Evolutionary conservation across 1,284 basidiomycete genomes (phyloP).

Genomic region (Cutaneotrichosporon mucoides): DNA sequence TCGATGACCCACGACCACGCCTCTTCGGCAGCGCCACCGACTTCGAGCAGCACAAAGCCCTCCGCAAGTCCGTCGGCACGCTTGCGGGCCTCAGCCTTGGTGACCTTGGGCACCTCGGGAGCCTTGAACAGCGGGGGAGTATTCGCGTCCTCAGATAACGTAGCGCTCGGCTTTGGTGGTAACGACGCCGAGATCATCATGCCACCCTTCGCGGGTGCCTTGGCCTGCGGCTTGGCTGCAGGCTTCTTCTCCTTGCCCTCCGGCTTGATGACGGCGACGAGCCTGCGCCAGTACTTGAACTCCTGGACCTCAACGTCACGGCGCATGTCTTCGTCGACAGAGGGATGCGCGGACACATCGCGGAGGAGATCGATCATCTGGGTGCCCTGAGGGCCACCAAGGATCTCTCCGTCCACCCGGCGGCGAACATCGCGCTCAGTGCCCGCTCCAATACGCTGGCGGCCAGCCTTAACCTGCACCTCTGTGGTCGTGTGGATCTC

Average conservation of each 20-base stretch:
- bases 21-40: slow-evolving; percentile 36
- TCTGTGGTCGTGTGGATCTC: slow-evolving; percentile 61
- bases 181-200: slow-evolving; percentile 4
- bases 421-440: slow-evolving; percentile 64
- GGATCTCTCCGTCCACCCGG: slow-evolving; percentile 51
- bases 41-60: slow-evolving; percentile 44
- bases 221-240: background rate
- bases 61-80: slow-evolving; percentile 47
- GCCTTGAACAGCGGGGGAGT: slow-evolving; percentile 24
- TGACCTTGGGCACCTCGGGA: slow-evolving; percentile 51
- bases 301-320: slow-evolving; percentile 42
- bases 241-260: slow-evolving; percentile 10
- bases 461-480: slow-evolving; percentile 64
- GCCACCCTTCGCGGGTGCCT: background rate
- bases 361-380: slow-evolving; percentile 32
- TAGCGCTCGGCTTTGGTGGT: background rate
- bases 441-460: slow-evolving; percentile 66
- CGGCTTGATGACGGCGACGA: slow-evolving; percentile 25
- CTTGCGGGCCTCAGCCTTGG: slow-evolving; percentile 41
- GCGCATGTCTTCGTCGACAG: slow-evolving; percentile 31
- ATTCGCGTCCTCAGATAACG: background rate
- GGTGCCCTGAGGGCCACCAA: slow-evolving; percentile 44
- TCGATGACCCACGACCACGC: slow-evolving; percentile 62
- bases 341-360: slow-evolving; percentile 38
- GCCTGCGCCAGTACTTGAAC: slow-evolving; percentile 41